A percentile compares a stretch with the other conserved stretches of the same genome.
These are phyloP conservation scores for Acephala macrosclerotiorum DNA, from an alignment of 2,329 filamentous ascomycete genomes.

Conservation along the genomic window DNA sequence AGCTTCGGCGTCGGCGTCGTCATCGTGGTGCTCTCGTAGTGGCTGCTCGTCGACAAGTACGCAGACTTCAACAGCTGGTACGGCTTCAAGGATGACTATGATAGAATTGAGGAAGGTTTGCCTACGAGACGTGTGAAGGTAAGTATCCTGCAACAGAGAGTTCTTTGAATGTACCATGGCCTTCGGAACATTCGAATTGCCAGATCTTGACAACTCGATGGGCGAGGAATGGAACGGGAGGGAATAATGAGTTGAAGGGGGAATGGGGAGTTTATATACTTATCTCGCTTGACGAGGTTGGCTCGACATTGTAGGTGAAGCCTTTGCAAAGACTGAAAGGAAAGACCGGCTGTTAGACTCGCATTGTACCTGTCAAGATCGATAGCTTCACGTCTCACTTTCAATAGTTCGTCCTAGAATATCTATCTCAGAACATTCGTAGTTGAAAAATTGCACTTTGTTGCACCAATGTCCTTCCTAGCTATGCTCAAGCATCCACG, in stretches of 20 bases:
- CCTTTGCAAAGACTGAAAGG: background rate
- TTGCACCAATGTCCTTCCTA: background rate
- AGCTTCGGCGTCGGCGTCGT: background rate
- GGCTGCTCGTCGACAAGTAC: constrained; percentile 31
- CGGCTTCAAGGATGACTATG: background rate
- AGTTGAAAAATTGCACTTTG: background rate
- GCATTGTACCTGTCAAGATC: background rate
- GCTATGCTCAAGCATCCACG: background rate
- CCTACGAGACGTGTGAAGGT: no score
- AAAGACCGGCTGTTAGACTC: no score
- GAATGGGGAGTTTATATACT: background rate
- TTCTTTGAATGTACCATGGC: no score
- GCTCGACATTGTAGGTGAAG: background rate
- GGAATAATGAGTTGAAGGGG: background rate
- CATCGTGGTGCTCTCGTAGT: constrained; percentile 32
- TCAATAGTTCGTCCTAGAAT: no score
- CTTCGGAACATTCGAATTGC: no score
- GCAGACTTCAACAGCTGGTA: constrained; percentile 31
- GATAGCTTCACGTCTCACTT: background rate
- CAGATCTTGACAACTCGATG: background rate
- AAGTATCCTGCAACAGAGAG: no score
- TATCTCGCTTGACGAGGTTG: background rate
- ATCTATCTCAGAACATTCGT: background rate
- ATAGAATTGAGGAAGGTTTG: no score
- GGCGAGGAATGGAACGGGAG: background rate